These are phyloP conservation scores for Torrubiellomyces zombiae DNA, from an alignment of 2,329 filamentous ascomycete genomes.

Conservation along the genomic window DNA sequence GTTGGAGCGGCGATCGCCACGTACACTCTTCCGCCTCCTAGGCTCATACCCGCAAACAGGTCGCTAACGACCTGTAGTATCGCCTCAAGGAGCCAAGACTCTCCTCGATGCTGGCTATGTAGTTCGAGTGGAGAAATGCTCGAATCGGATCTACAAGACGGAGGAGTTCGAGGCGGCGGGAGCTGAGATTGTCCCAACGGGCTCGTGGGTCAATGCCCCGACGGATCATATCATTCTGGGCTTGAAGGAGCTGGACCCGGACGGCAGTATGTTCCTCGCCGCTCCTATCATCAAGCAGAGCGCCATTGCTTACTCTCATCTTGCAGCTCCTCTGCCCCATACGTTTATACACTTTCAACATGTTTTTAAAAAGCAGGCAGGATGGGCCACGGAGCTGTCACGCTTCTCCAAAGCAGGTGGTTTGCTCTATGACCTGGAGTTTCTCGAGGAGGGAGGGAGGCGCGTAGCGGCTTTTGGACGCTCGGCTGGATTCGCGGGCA, in stretches of 20 bases:
- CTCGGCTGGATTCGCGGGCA: slow-evolving; percentile 60
- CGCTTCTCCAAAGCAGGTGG: slow-evolving; percentile 52
- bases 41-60: too few relatives aligned
- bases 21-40: too few relatives aligned
- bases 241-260: slow-evolving; percentile 62
- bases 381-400: slow-evolving; percentile 65
- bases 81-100: slow-evolving; percentile 27
- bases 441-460: slow-evolving; percentile 58
- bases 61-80: too few relatives aligned
- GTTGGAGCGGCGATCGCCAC: slow-evolving; percentile 1
- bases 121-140: slow-evolving; percentile 45
- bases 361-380: slow-evolving; percentile 60
- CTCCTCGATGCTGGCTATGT: slow-evolving; percentile 54
- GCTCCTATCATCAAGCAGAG: too few relatives aligned
- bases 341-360: slow-evolving; percentile 47
- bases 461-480: slow-evolving; percentile 59
- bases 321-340: slow-evolving; percentile 1
- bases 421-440: slow-evolving; percentile 67
- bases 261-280: slow-evolving; percentile 30
- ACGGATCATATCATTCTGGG: slow-evolving; percentile 56
- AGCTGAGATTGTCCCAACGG: slow-evolving; percentile 46
- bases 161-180: slow-evolving; percentile 45
- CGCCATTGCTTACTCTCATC: too few relatives aligned
- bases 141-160: slow-evolving; percentile 46
- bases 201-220: slow-evolving; percentile 51